These are phyloP conservation scores for Trichophyton equinum DNA, from an alignment of 2,329 filamentous ascomycete genomes.

Conservation along the genomic window DNA sequence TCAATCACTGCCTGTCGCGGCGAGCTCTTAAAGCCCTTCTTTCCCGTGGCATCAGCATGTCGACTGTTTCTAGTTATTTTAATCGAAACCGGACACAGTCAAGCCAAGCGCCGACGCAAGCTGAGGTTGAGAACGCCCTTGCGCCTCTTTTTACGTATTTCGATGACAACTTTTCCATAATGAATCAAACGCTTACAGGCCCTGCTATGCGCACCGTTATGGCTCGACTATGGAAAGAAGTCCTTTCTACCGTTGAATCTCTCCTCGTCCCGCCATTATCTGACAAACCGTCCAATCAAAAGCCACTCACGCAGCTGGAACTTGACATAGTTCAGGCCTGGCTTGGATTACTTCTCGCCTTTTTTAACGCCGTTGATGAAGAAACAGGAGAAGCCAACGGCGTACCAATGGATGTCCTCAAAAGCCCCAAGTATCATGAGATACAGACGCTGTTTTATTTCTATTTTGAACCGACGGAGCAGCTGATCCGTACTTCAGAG, in stretches of 20 bases:
- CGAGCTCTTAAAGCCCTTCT: slow-evolving; percentile 66
- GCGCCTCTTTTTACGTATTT: slow-evolving; percentile 86
- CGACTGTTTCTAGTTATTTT: slow-evolving; percentile 60
- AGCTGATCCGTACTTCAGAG: slow-evolving; percentile 87
- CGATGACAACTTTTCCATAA: slow-evolving; percentile 96
- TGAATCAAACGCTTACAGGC: slow-evolving; percentile 91
- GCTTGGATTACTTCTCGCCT: slow-evolving; percentile 79
- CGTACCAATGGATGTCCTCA: slow-evolving; percentile 80
- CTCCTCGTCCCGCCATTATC: slow-evolving; percentile 86
- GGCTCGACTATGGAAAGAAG: slow-evolving; percentile 96
- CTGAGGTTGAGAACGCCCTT: slow-evolving; percentile 68
- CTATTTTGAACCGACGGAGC: slow-evolving; percentile 87
- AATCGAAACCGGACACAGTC: slow-evolving; percentile 39
- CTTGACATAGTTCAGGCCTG: slow-evolving; percentile 91
- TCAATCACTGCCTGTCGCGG: slow-evolving; percentile 74
- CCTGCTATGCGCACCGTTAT: slow-evolving; percentile 98
- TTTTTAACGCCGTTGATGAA: slow-evolving; percentile 90
- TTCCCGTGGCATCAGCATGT: slow-evolving; percentile 58
- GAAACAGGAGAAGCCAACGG: slow-evolving; percentile 70
- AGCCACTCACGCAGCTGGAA: slow-evolving; percentile 71
- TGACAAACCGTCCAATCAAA: slow-evolving; percentile 82
- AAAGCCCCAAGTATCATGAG: slow-evolving; percentile 97
- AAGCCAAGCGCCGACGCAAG: slow-evolving; percentile 48
- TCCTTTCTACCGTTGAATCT: slow-evolving; percentile 77
- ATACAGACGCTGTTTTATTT: slow-evolving; percentile 95